Evolutionary conservation across 495 filamentous ascomycete genomes (phyloP), one percentile per base, ranked within the genome.

Genomic region (Podospora pseudoanserina): DNA sequence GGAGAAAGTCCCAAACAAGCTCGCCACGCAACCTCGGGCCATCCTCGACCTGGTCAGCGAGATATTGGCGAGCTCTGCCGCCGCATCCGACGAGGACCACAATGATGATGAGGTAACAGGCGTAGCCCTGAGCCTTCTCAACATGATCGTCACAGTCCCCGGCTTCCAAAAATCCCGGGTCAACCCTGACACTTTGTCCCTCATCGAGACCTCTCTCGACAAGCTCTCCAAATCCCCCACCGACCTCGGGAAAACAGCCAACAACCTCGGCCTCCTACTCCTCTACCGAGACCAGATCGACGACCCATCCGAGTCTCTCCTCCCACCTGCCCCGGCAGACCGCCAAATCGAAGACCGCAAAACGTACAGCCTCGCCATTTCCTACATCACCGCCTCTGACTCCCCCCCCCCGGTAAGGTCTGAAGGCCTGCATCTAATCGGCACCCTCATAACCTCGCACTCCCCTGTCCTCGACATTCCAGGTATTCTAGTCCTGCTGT

Each of bases 401-500:
- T 85, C 89, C 0, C 87, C 92, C 0, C 86, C 92, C 6, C 92
- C 92, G 0, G 88, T 94, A 11, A 87, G 91, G 32, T 89, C 87
- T 5, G 90, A 95, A 74, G 92, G 91, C 11, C 86, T 96, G 49
- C 88, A 89, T 23, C 83, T 92, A 1, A 78, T 96, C 18, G 86
- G 87, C 0, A 80, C 80, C 34, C 78, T 96, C 19, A 87, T 95
- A 70, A 79, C 81, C 32, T 80, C 84, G 19, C 74, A 81, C 19
- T 91, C 85, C 11, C 84, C 91, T 0, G 81, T 91, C 16, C 80
- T 94, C 61, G 90, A 95, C 73, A 87, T 93, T 23, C 87, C 87
- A 0, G 84, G 86, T 18, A 89, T 90, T 1, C 75, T 90, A 3
- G 84, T 88, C 1, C 83, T 94, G 0, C 81, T 93, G 6, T 81